Base-by-base conservation (phyloP, 805 yeast species). In the Ogataea populi-albae region DNA sequence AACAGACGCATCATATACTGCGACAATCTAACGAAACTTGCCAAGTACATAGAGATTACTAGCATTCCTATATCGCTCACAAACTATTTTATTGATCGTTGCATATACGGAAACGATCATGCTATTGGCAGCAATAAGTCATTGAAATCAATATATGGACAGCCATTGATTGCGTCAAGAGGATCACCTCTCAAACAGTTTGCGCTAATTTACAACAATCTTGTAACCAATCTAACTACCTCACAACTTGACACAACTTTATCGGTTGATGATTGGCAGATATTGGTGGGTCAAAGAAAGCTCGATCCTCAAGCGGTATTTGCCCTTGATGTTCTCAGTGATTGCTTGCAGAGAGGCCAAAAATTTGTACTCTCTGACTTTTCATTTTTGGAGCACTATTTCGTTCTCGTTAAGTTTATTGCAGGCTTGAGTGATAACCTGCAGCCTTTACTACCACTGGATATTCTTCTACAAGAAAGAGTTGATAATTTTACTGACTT, bases 21-120 rank as follows among this genome's bases (percentile, higher is more conserved):
- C 41, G 65, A 62, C 19, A 57, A 54, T 35, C 35, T 67, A 3
- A 49, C 66, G 2, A 51, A 46, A 6, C 40, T 68, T 17, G 47
- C 85, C 4, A 65, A 67, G 23, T 59, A 71, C 43, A 65, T 89
- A 16, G 96, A 89, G 58, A 77, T 91, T 27, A 81, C 94, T 3
- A 71, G 71, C 36, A 61, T 91, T 29, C 79, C 89, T 45, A 80
- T 91, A 26, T 80, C 89, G 2, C 69, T 89, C 26, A 75, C 77
- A 31, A 84, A 86, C 5, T 88, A 86, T 55, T 61, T 80, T 10
- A 43, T 51, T n/a, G 65, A 61, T 34, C 42, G 46, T 26, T 79
- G 81, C 51, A 84, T 86, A 47, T 69, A 71, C 39, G 70, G 71
- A 36, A 66, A 76, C 26, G 69, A 68, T 34, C 71, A 66, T 22